Conservation (phyloP, 805 yeast genomes). For the Saturnispora quitensis region DNA sequence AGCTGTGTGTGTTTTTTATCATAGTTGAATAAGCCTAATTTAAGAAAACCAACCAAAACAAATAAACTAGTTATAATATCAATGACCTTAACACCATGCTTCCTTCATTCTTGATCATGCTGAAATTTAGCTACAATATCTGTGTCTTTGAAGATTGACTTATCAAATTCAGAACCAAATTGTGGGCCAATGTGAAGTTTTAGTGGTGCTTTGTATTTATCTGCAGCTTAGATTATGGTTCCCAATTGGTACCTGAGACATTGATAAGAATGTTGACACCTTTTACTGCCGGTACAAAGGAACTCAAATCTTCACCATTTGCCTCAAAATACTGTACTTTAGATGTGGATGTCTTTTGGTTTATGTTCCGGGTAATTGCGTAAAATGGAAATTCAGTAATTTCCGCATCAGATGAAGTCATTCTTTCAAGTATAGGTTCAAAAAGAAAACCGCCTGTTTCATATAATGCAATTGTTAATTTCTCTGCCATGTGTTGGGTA, state of each 20-base stretch:
- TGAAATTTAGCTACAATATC: slow-evolving; percentile 21
- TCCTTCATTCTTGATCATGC: slow-evolving; percentile 34
- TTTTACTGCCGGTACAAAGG: slow-evolving; percentile 30
- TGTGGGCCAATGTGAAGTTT: slow-evolving; percentile 52
- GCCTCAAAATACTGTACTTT: slow-evolving; percentile 33
- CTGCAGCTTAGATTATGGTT: slow-evolving; percentile 33
- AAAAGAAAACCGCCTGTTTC: slow-evolving; percentile 50
- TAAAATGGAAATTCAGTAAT: slow-evolving; percentile 34
- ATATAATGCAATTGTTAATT: slow-evolving; percentile 12
- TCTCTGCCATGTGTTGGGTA: background rate
- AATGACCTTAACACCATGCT: slow-evolving; percentile 38
- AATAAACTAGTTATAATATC: slow-evolving; percentile 35
- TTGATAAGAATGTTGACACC: slow-evolving; percentile 46
- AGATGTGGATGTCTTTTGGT: slow-evolving; percentile 27
- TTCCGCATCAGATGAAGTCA: slow-evolving; percentile 32
- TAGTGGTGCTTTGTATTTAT: slow-evolving; percentile 27
- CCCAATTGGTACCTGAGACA: slow-evolving; percentile 28
- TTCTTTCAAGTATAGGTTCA: slow-evolving; percentile 36
- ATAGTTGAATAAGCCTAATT: slow-evolving; percentile 30
- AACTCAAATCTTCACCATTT: slow-evolving; percentile 22
- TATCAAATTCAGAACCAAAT: slow-evolving; percentile 41
- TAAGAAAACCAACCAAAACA: slow-evolving; percentile 30
- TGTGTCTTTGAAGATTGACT: slow-evolving; percentile 13
- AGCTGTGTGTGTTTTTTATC: slow-evolving; percentile 28
- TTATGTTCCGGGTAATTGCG: slow-evolving; percentile 36